Evolutionary conservation across 352 stramenopile species (phyloP).

Genomic region (Globisporangium lucens): DNA sequence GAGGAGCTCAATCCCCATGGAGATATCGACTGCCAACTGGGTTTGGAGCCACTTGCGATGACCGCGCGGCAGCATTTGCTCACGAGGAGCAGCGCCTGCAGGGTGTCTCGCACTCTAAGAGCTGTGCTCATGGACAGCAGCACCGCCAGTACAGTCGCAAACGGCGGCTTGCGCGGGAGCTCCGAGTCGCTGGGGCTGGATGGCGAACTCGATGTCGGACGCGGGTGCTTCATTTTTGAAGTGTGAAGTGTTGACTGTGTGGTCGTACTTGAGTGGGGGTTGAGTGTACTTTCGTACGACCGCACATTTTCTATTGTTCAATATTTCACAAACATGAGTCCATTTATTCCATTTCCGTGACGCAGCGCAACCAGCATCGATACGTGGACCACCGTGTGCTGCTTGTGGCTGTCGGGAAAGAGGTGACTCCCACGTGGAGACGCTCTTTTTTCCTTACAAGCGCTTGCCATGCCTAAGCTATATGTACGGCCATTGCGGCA

Average conservation of each 20-base stretch:
- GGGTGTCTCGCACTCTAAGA: not conserved
- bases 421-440: too few relatives aligned
- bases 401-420: too few relatives aligned
- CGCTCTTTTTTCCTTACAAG: too few relatives aligned
- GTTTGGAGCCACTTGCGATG: slow-evolving; percentile 1
- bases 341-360: too few relatives aligned
- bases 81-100: slow-evolving; percentile 2
- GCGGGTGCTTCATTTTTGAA: not conserved
- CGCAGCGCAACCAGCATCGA: too few relatives aligned
- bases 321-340: too few relatives aligned
- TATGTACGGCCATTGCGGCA: too few relatives aligned
- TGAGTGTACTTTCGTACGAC: not conserved
- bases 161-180: not conserved
- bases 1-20: not conserved
- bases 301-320: too few relatives aligned
- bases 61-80: not conserved
- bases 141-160: not conserved
- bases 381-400: too few relatives aligned
- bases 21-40: slow-evolving; percentile 8
- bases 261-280: not conserved
- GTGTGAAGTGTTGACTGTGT: too few relatives aligned
- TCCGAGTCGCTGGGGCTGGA: not conserved
- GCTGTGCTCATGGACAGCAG: not conserved
- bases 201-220: not conserved
- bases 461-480: too few relatives aligned